phyloP scores from a whole-genome alignment of 257 asterid genomes.

The Solanum boliviense region DNA sequence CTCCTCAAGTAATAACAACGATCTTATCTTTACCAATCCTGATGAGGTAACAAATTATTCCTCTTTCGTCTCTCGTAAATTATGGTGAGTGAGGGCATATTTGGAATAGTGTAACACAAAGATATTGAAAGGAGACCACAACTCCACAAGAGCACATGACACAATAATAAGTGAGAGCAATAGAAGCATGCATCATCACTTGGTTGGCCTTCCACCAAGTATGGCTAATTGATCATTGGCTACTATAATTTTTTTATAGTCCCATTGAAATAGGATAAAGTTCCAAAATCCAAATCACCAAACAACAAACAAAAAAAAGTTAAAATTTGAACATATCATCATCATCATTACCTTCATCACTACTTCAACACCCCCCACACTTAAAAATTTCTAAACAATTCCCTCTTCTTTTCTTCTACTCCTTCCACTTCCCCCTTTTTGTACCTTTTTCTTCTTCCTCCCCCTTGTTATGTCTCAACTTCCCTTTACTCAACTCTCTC shows the following conservation, averaged over 20 bases:
- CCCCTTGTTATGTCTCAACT: conserved; percentile 14
- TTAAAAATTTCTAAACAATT: conserved; percentile 24
- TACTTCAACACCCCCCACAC: conserved; percentile 16
- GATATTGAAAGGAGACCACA: neutral
- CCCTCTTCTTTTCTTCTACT: conserved; percentile 27
- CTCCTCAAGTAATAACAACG: too few relatives aligned
- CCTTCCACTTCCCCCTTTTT: conserved; percentile 21
- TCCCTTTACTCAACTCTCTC: conserved; percentile 5
- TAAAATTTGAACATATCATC: conserved; percentile 17
- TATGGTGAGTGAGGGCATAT: neutral
- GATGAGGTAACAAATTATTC: neutral
- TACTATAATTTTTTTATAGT: neutral
- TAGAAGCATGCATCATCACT: neutral
- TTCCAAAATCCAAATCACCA: conserved; percentile 4
- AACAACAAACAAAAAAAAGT: conserved; percentile 14
- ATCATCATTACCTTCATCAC: conserved; percentile 45
- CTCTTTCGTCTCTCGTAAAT: neutral
- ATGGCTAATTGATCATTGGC: neutral
- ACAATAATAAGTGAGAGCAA: neutral
- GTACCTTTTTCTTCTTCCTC: conserved; percentile 9
- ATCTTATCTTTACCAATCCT: neutral
- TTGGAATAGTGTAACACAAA: neutral
- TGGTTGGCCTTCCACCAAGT: neutral
- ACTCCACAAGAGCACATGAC: neutral
- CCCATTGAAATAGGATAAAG: neutral